Evolutionary conservation across 768 basidiomycete genomes (phyloP).

Genomic region (Pleurotus citrinopileatus): DNA sequence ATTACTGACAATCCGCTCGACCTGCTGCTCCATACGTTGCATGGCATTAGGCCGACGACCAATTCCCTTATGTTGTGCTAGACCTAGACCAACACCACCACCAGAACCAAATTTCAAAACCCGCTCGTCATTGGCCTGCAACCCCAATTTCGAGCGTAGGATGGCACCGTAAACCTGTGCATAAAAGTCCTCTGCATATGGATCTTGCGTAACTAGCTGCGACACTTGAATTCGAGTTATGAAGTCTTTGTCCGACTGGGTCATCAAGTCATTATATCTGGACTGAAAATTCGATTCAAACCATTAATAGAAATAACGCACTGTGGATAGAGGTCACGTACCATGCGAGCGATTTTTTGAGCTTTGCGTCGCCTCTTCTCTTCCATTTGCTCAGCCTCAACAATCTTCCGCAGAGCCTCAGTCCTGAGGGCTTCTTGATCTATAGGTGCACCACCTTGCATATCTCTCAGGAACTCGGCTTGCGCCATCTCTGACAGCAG

Average conservation of each 20-base stretch:
- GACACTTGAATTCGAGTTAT: slow-evolving; percentile 99
- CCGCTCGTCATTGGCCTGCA: slow-evolving; percentile 69
- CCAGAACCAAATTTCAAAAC: slow-evolving; percentile 84
- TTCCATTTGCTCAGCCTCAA: slow-evolving; percentile 88
- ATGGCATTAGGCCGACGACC: slow-evolving; percentile 79
- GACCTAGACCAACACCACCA: slow-evolving; percentile 83
- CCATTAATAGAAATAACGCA: slow-evolving; percentile 7
- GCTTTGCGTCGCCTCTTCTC: slow-evolving; percentile 78
- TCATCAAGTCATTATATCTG: slow-evolving; percentile 94
- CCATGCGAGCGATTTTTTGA: slow-evolving; percentile 89
- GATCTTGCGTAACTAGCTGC: slow-evolving; percentile 95
- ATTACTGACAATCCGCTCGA: slow-evolving; percentile 93
- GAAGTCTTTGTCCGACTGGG: slow-evolving; percentile 98
- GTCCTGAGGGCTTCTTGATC: slow-evolving; percentile 69
- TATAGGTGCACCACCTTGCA: slow-evolving; percentile 55
- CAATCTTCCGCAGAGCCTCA: slow-evolving; percentile 86
- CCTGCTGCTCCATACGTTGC: slow-evolving; percentile 93
- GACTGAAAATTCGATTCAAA: slow-evolving; percentile 44
- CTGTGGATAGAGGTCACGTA: slow-evolving; percentile 25
- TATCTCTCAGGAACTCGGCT: slow-evolving; percentile 61
- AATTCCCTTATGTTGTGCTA: slow-evolving; percentile 60
- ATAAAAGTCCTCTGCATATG: slow-evolving; percentile 97
- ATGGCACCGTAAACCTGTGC: slow-evolving; percentile 93
- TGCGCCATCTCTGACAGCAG: slow-evolving; percentile 76
- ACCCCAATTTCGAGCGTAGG: slow-evolving; percentile 72